Percentiles rank a stretch among this genome's conserved stretches.
These are phyloP conservation scores for Pelargonium australe DNA, from an alignment of 441 rosid species.

Conservation along the genomic window DNA sequence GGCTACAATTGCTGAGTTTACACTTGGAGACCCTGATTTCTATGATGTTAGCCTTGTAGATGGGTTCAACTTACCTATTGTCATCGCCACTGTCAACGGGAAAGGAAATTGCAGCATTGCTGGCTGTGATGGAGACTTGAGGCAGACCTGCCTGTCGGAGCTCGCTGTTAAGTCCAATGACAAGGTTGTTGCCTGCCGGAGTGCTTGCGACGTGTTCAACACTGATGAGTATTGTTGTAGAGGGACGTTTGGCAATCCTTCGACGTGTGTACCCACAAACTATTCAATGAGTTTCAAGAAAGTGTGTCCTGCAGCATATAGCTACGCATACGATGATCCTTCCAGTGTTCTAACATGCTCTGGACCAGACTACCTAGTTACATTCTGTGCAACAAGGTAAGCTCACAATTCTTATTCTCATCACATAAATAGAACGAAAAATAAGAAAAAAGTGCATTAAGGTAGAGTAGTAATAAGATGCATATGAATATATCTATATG, in stretches of 20 bases:
- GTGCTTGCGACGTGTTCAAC: conserved; percentile 87
- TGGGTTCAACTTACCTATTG: conserved; percentile 68
- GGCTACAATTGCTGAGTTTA: conserved; percentile 78
- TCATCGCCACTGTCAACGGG: conserved; percentile 61
- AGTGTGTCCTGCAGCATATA: conserved; percentile 85
- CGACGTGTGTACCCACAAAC: conserved; percentile 55
- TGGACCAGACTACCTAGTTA: conserved; percentile 59
- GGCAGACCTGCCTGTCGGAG: conserved; percentile 56
- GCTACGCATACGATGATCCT: conserved; percentile 94
- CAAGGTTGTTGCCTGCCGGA: conserved; percentile 63
- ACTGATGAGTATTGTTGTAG: conserved; percentile 89
- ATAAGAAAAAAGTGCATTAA: not conserved
- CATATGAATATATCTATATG: too few relatives aligned
- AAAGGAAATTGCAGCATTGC: conserved; percentile 61
- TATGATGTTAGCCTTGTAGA: conserved; percentile 92
- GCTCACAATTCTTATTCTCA: not conserved
- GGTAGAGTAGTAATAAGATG: too few relatives aligned
- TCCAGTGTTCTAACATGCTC: conserved; percentile 73
- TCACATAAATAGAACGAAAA: not conserved
- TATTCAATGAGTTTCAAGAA: conserved; percentile 76
- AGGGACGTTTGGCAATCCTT: conserved; percentile 63
- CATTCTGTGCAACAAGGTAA: conserved; percentile 68
- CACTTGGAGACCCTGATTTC: conserved; percentile 46
- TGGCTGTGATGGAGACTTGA: conserved; percentile 60
- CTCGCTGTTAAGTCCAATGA: conserved; percentile 54